A percentile compares a stretch with the other conserved stretches of the same genome.
Conservation (phyloP, 306 rosid genomes). For the Casuarina glauca region DNA sequence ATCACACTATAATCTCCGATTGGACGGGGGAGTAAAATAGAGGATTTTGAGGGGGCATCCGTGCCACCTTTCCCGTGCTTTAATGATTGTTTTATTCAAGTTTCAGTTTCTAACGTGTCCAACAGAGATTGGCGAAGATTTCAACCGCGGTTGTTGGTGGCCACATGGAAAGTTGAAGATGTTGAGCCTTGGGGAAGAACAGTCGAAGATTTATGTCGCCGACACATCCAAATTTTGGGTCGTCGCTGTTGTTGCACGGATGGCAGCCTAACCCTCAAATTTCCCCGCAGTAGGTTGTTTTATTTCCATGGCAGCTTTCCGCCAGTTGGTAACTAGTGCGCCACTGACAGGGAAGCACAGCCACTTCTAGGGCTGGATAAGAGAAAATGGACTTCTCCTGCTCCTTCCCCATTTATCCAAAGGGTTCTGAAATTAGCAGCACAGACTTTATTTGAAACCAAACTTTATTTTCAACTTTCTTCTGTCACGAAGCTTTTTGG, state of each 20-base stretch:
- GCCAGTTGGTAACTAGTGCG: no score
- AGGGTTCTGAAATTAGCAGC: no score
- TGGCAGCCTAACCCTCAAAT: slow-evolving; percentile 10
- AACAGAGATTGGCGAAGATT: slow-evolving; percentile 15
- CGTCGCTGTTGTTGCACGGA: slow-evolving; percentile 5
- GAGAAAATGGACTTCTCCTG: no score
- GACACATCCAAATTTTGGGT: background rate
- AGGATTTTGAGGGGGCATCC: background rate
- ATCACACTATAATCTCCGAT: slow-evolving; percentile 15
- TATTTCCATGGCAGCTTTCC: no score
- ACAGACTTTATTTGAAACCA: no score
- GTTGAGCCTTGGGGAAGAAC: slow-evolving; percentile 10
- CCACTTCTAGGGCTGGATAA: no score
- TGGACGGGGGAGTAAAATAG: background rate
- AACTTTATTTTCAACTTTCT: no score
- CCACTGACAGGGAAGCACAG: no score
- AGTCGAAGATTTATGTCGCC: background rate
- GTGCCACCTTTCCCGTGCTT: slow-evolving; percentile 14
- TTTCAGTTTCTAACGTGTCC: slow-evolving; percentile 11
- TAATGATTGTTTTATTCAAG: background rate
- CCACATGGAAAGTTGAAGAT: slow-evolving; percentile 9
- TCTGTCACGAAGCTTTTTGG: no score
- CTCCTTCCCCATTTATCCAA: no score
- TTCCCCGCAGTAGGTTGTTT: no score
- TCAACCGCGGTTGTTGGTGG: background rate